phyloP scores from a whole-genome alignment of 1,284 basidiomycete species.

The Pholiota adiposa region DNA sequence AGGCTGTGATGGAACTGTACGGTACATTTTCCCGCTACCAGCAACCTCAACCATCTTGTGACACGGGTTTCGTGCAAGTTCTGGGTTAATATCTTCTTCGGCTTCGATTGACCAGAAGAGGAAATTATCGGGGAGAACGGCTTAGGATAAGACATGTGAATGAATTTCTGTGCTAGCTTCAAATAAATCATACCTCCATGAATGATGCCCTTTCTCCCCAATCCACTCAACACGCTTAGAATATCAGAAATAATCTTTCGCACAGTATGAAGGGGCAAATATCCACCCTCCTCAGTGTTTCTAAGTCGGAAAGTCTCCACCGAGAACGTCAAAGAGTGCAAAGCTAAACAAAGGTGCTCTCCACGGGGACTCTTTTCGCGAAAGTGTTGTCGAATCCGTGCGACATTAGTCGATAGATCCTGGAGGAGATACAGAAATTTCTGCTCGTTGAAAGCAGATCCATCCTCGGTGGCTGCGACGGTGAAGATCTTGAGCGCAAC shows the following conservation, averaged over 20 bases:
- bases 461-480: slow-evolving; percentile 11
- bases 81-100: slow-evolving; percentile 1
- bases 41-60: slow-evolving; percentile 7
- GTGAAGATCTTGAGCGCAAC: slow-evolving; percentile 19
- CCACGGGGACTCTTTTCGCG: background rate
- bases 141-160: no score
- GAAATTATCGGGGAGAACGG: slow-evolving; percentile 15
- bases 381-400: slow-evolving; percentile 3
- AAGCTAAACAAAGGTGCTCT: slow-evolving; percentile 16
- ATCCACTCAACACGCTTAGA: background rate
- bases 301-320: slow-evolving; percentile 15
- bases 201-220: slow-evolving; percentile 8
- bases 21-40: slow-evolving; percentile 7
- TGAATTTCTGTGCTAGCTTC: no score
- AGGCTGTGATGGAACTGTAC: slow-evolving; percentile 14
- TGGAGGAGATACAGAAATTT: slow-evolving; percentile 3
- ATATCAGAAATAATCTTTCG: slow-evolving; percentile 17
- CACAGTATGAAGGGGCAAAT: slow-evolving; percentile 15
- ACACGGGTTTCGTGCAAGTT: slow-evolving; percentile 4
- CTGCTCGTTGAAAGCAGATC: slow-evolving; percentile 10
- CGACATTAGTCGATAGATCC: background rate
- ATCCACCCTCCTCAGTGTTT: slow-evolving; percentile 10
- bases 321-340: slow-evolving; percentile 4
- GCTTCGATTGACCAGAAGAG: slow-evolving; percentile 10
- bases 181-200: no score